Conservation (phyloP, 2,329 filamentous ascomycete species). For the Neurospora sp. region DNA sequence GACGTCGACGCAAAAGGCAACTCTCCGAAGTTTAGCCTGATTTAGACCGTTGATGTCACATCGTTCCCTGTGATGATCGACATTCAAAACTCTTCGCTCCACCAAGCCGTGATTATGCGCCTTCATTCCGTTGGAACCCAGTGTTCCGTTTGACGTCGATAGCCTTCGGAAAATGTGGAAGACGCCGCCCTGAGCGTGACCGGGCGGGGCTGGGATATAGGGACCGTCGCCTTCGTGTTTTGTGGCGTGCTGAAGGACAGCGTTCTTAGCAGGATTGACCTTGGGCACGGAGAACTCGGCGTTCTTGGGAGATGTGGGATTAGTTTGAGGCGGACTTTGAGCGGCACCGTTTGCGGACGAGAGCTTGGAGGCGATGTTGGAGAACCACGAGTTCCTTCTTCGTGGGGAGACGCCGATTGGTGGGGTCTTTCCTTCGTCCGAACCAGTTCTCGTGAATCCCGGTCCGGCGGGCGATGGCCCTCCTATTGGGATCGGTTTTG, state of each 20-base stretch:
- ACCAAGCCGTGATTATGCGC: conserved; percentile 58
- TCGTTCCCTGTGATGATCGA: conserved; percentile 69
- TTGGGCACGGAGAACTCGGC: conserved; percentile 38
- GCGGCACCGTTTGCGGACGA: conserved; percentile 44
- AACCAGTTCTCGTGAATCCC: conserved; percentile 22
- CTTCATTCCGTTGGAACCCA: conserved; percentile 34
- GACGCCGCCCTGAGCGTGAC: conserved; percentile 57
- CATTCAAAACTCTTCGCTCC: conserved; percentile 72
- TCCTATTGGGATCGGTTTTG: conserved; percentile 20
- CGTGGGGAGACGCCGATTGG: conserved; percentile 28
- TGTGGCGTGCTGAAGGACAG: conserved; percentile 46
- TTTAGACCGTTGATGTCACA: conserved; percentile 73
- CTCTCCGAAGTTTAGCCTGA: conserved; percentile 69
- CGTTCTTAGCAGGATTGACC: conserved; percentile 42
- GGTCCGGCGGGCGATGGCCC: conserved; percentile 15
- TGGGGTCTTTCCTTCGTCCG: conserved; percentile 23
- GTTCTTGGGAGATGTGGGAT: conserved; percentile 25
- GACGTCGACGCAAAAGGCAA: conserved; percentile 94
- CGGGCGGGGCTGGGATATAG: conserved; percentile 67
- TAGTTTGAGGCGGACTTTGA: conserved; percentile 25
- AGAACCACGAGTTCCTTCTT: conserved; percentile 80
- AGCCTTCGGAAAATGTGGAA: conserved; percentile 74
- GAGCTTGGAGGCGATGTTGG: conserved; percentile 87
- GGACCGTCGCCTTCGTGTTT: conserved; percentile 51
- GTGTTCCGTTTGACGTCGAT: conserved; percentile 51